A percentile compares a stretch with the other conserved stretches of the same genome.
phyloP scores from a whole-genome alignment of 176 grass and related monocot genomes.

The Aegilops longissima region DNA sequence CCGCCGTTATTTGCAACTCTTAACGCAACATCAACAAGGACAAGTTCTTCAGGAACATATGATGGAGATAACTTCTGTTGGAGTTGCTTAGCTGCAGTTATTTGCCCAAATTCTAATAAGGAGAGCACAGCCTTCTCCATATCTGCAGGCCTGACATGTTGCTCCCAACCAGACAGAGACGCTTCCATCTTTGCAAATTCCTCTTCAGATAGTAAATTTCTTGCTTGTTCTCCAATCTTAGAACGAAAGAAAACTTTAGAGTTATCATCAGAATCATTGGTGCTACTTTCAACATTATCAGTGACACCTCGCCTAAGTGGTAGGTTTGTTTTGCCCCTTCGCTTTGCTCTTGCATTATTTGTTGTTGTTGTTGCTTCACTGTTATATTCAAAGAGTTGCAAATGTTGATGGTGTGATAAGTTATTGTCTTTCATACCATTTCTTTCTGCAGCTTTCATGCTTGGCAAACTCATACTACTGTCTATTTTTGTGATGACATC shows the following conservation, averaged over 20 bases:
- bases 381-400: constrained; percentile 50
- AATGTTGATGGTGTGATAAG: constrained; percentile 32
- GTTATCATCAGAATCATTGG: constrained; percentile 57
- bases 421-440: constrained; percentile 56
- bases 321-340: constrained; percentile 63
- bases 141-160: constrained; percentile 83
- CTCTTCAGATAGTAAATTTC: constrained; percentile 52
- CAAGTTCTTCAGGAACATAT: constrained; percentile 79
- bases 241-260: constrained; percentile 36
- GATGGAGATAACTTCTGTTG: constrained; percentile 91
- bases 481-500: constrained; percentile 90
- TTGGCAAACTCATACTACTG: constrained; percentile 68
- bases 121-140: constrained; percentile 97
- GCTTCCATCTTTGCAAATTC: constrained; percentile 71
- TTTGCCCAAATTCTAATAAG: constrained; percentile 96
- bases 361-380: constrained; percentile 39
- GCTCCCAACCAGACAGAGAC: constrained; percentile 85
- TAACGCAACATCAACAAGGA: constrained; percentile 80
- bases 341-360: constrained; percentile 62
- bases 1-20: constrained; percentile 62
- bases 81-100: constrained; percentile 93
- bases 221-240: constrained; percentile 52
- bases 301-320: constrained; percentile 49
- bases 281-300: constrained; percentile 57
- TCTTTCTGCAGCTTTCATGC: constrained; percentile 55